Evolutionary conservation across 306 rosid genomes (phyloP), one percentile per base, ranked within the genome.

Genomic region (Sindora glabra): DNA sequence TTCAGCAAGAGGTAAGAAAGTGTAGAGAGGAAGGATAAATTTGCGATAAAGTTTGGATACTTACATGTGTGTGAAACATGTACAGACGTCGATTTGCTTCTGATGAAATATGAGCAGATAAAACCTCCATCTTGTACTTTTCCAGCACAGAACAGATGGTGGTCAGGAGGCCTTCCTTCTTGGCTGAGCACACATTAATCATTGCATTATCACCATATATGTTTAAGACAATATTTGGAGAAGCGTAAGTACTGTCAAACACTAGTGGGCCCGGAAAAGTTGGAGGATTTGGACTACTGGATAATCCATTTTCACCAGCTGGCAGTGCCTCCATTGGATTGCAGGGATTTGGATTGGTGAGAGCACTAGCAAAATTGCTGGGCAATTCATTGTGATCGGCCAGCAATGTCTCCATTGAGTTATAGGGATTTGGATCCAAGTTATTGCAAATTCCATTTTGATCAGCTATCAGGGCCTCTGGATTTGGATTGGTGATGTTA

Each of bases 11-110:
- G 2, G 21, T 6, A 7, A 10, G 7, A 8, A 18, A 18, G 34
- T 29, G 8, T 29, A 29, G 5, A 29, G 5, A 29, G 8, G n/a
- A 29, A 29, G 34, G 8, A 29, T 9, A 29, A 29, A 9, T 1
- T 29, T 5, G 34, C 8, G 34, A 29, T 29, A 29, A 5, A 18
- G 11, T 11, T 0, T 0, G 10, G 13, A 68, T n/a, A n/a, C 89
- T 82, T 63, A 83, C 89, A 44, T 39, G 77, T 3, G 77, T 71
- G 10, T 78, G 87, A 61, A 81, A 72, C 82, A 73, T 75, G 59
- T 49, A 72, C 18, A 73, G 42, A 62, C 19, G 57, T 1, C 70
- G 80, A 29, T 30, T 8, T 5, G 6, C 24, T 33, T 73, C 61
- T 0, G 85, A 70, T 23, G 39, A 44, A 42, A 80, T 29, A 51